Base-by-base conservation (phyloP, 2,329 filamentous ascomycete species). In the Botryotinia convoluta region DNA sequence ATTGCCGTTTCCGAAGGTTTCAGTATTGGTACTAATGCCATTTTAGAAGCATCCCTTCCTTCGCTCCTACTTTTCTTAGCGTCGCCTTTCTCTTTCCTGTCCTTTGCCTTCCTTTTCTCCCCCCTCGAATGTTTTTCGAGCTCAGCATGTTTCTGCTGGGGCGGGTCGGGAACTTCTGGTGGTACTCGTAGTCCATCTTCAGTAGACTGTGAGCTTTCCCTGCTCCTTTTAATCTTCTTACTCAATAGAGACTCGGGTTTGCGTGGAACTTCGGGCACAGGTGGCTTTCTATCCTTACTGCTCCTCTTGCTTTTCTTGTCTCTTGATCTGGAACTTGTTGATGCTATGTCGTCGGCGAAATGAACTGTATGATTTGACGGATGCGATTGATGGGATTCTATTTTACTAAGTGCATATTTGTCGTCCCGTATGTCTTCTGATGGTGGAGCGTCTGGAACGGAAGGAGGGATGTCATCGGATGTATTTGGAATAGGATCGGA, bases 131-230 rank as follows among this genome's bases (percentile, higher is more conserved):
- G 74, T 61, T 48, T 32, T 48, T 45, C 51, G 20, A 37, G 54
- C 54, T 69, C 48, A 57, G 39, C n/a, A 16, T 51, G n/a, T n/a
- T 69, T 37, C 26, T 37, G 35, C 26, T 2, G 32, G 44, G 44
- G 44, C 26, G 64, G 48, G 14, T 68, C 35, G 1, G 45, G 64
- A 37, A 54, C 64, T 54, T 67, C 64, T 8, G 45, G 48, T 9
- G 64, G 45, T n/a, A 39, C 64, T 68, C 26, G 45, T 75, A 68
- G 45, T 73, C 74, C 54, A 74, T 74, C 61, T 73, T 77, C 29
- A 67, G 44, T 16, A 74, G 71, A 35, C 73, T 75, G 54, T 73
- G 74, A 59, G 67, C 69, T 69, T 76, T 76, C 42, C 16, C 60
- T 72, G 42, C 51, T 51, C 32, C n/a, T 37, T n/a, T 61, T 59